Percentiles rank a stretch among this genome's conserved stretches.
phyloP scores from a whole-genome alignment of 768 basidiomycete genomes.

The Tulasnella sp. region DNA sequence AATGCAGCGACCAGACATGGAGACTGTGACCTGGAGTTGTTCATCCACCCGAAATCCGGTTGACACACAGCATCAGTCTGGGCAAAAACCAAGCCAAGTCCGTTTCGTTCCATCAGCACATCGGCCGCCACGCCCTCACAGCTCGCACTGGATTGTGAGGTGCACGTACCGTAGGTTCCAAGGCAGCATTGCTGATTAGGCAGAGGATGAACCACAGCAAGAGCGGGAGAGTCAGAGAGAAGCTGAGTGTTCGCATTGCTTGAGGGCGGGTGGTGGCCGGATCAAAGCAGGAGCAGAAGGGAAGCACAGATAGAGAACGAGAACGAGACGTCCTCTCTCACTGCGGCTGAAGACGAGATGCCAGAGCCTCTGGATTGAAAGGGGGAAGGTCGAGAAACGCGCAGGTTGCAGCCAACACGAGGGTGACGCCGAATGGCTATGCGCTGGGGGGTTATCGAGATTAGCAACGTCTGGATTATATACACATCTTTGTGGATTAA shows the following conservation, averaged over 20 bases:
- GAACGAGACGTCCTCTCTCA: background rate
- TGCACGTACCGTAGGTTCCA: background rate
- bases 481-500: background rate
- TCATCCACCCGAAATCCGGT: slow-evolving; percentile 18
- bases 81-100: background rate
- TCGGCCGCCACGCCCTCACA: background rate
- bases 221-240: background rate
- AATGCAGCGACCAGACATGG: slow-evolving; percentile 23
- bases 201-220: background rate
- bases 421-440: background rate
- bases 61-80: slow-evolving; percentile 19
- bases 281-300: background rate
- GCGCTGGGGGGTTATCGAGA: no score
- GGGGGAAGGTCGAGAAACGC: background rate
- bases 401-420: background rate
- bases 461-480: background rate
- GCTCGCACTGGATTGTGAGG: background rate
- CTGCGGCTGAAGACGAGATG: background rate
- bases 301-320: background rate
- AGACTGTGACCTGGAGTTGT: background rate
- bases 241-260: background rate
- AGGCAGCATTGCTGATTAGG: background rate
- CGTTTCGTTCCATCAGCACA: background rate
- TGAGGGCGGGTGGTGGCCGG: background rate
- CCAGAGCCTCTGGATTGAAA: background rate